phyloP scores from a whole-genome alignment of 495 filamentous ascomycete species.

The Podospora conica region DNA sequence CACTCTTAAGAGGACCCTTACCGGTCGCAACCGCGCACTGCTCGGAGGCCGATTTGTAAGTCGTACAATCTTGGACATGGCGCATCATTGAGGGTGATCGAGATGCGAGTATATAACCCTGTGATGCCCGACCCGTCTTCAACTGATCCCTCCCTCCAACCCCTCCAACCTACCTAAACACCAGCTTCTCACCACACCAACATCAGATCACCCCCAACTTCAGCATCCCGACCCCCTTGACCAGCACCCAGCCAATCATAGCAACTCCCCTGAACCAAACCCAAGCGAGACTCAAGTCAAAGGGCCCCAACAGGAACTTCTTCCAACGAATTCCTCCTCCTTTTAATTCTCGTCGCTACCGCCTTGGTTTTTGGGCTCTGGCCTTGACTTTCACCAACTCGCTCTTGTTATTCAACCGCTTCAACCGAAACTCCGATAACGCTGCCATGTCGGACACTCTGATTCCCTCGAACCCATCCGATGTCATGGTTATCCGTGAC shows the following conservation, averaged over 20 bases:
- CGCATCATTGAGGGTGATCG: neutral
- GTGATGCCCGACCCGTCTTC: neutral
- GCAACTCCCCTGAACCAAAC: neutral
- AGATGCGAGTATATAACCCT: slow-evolving; percentile 2
- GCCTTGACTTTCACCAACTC: too few species aligned
- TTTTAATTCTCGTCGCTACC: too few species aligned
- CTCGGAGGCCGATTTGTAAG: slow-evolving; percentile 6
- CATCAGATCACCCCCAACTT: neutral
- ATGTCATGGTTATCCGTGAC: slow-evolving; percentile 81
- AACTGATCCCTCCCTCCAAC: neutral
- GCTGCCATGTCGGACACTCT: slow-evolving; percentile 41
- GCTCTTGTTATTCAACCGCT: neutral
- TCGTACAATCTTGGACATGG: neutral
- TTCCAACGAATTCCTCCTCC: too few species aligned
- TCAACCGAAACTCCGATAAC: neutral
- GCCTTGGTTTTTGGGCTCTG: too few species aligned
- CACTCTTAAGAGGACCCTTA: neutral
- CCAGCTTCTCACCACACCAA: neutral
- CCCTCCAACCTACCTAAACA: too few species aligned
- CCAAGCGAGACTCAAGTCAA: neutral
- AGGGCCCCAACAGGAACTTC: neutral
- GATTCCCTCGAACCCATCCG: slow-evolving; percentile 55
- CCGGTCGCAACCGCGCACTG: slow-evolving; percentile 1
- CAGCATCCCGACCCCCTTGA: neutral
- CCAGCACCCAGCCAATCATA: neutral